Evolutionary conservation across 1,139 yeast genomes (phyloP), one percentile per base, ranked within the genome.

Genomic region (Entelexis sorbosivorans): DNA sequence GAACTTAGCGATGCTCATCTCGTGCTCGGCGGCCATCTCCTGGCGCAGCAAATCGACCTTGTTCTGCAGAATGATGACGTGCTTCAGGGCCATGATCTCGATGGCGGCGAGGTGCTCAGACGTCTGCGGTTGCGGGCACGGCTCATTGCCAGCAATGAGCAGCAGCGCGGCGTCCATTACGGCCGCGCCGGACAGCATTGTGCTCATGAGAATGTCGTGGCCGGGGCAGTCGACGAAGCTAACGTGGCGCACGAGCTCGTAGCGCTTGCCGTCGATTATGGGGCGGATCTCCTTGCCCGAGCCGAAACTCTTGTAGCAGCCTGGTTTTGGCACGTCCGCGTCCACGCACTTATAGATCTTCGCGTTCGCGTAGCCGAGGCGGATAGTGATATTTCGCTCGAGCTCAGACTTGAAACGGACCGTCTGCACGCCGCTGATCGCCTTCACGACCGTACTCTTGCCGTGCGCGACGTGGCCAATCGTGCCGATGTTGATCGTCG

Each of bases 401-500:
- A 93, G 78, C 63, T 91, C 97, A 72, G 89, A 95, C 76, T 89
- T 91, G 77, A 93, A 93, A 72, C 98, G 85, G 60, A 93, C 98
- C 17, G 98, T 93, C 70, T 91, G 98, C 44, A 93, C 97, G 54
- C 98, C 98, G 2, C 97, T 89, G 61, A 93, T 93, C 59, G 99
- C 99, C 72, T 95, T 85, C 49, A 93, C 98, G 51, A 93, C 98
- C 11, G 99, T 93, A 50, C 95, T 83, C 70, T 93, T 93, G 72
- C 99, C 99, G 74, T 93, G 99, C 54, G 97, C 98, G 63, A 93
- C 99, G 70, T 91, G 98, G 57, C 98, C 98, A 70, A 91, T 91
- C 56, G 98, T 93, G 70, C 99, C 99, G 64, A 93, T 93, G 71
- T 93, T 93, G 66, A 93, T 88, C 51, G 99, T 93, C 54, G 99